These are phyloP conservation scores for Apiosordaria backusii DNA, from an alignment of 495 filamentous ascomycete species.

Conservation along the genomic window DNA sequence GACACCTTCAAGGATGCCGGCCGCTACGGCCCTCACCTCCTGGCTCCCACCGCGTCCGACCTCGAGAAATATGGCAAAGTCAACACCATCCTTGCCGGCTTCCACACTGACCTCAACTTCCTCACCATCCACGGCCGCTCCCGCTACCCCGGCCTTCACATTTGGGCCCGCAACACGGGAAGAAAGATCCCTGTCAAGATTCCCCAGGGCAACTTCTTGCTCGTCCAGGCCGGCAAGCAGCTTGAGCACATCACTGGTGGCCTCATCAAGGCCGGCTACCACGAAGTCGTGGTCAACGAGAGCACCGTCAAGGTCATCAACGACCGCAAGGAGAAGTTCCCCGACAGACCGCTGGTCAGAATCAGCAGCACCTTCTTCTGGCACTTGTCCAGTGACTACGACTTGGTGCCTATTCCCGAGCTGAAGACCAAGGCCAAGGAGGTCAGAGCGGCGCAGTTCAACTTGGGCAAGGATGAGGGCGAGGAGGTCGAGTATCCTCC, in stretches of 20 bases:
- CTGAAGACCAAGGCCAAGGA: slow-evolving; percentile 35
- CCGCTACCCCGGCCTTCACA: slow-evolving; percentile 51
- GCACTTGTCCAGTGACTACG: slow-evolving; percentile 47
- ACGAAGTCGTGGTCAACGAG: slow-evolving; percentile 52
- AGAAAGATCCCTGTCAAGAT: slow-evolving; percentile 48
- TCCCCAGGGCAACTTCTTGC: slow-evolving; percentile 44
- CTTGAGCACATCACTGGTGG: slow-evolving; percentile 51
- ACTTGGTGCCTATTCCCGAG: slow-evolving; percentile 41
- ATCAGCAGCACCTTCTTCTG: slow-evolving; percentile 52
- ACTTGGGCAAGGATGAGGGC: slow-evolving; percentile 45
- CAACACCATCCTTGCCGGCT: slow-evolving; percentile 51
- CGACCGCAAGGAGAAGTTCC: slow-evolving; percentile 30
- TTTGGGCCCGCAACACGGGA: slow-evolving; percentile 54
- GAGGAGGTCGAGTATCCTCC: slow-evolving; percentile 40
- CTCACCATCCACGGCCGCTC: slow-evolving; percentile 54
- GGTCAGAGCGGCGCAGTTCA: slow-evolving; percentile 40
- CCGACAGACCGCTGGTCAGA: slow-evolving; percentile 43
- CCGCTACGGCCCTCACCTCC: slow-evolving; percentile 50
- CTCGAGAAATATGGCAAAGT: slow-evolving; percentile 44
- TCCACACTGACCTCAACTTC: slow-evolving; percentile 55
- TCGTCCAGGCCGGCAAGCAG: slow-evolving; percentile 54
- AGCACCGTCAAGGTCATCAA: slow-evolving; percentile 38
- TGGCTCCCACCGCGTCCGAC: slow-evolving; percentile 50
- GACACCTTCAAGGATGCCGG: slow-evolving; percentile 46
- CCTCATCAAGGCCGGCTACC: slow-evolving; percentile 51